Conservation (phyloP, 208 protist species). For the Trypanosoma theileri region DNA sequence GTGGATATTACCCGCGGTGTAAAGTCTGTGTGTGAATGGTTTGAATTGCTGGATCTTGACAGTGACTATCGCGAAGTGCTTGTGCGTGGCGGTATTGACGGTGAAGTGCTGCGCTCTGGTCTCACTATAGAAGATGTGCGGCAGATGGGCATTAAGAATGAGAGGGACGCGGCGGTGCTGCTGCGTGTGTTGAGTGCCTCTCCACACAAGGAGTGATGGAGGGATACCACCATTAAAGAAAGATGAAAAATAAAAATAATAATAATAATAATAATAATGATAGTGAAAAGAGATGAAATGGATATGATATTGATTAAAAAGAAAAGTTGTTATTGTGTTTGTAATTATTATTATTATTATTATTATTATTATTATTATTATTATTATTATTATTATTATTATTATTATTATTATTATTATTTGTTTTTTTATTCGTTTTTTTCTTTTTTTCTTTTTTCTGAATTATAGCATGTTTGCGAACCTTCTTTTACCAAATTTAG, state of each 20-base stretch:
- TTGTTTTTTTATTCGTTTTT: too few species aligned
- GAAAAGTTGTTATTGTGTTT: too few species aligned
- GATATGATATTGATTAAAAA: too few species aligned
- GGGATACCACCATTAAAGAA: neutral
- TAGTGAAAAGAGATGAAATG: too few species aligned
- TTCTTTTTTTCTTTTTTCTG: too few species aligned
- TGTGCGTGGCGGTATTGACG: conserved; percentile 10
- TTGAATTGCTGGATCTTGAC: conserved; percentile 12
- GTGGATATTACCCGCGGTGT: neutral
- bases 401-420: too few species aligned
- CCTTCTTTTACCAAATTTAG: too few species aligned
- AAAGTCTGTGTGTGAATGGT: conserved; percentile 10
- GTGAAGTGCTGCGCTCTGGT: conserved; percentile 20
- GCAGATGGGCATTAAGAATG: conserved; percentile 12
- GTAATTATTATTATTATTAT: neutral
- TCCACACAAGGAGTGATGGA: neutral
- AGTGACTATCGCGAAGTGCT: conserved; percentile 8
- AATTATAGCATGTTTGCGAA: too few species aligned
- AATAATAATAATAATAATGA: neutral
- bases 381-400: too few species aligned
- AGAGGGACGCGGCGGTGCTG: neutral
- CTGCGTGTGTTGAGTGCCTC: neutral
- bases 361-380: neutral
- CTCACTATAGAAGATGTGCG: conserved; percentile 12
- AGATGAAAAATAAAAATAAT: neutral